Evolutionary conservation across 2,329 filamentous ascomycete species (phyloP).

Genomic region (Aureobasidium musti): DNA sequence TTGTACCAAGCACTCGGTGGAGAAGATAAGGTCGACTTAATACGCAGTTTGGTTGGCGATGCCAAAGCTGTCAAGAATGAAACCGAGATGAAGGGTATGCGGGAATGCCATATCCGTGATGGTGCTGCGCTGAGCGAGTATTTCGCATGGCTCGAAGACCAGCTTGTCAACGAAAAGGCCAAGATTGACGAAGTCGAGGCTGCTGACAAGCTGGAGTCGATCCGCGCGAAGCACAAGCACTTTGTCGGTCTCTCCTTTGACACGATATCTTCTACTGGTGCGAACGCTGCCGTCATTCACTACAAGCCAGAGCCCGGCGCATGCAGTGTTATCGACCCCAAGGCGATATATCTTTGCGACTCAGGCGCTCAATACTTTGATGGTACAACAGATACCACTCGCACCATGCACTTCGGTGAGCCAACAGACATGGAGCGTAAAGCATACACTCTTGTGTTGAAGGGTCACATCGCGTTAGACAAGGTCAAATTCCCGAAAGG

Average conservation of each 20-base stretch:
- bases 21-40: conserved; percentile 79
- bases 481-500: conserved; percentile 89
- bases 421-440: conserved; percentile 82
- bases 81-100: conserved; percentile 87
- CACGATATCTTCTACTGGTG: conserved; percentile 91
- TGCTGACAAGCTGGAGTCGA: conserved; percentile 84
- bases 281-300: conserved; percentile 93
- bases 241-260: conserved; percentile 92
- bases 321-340: conserved; percentile 81
- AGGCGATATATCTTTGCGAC: conserved; percentile 89
- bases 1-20: conserved; percentile 83
- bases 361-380: conserved; percentile 96
- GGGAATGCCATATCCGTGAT: conserved; percentile 88
- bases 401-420: conserved; percentile 87
- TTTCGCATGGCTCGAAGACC: conserved; percentile 95
- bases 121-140: conserved; percentile 88
- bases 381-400: conserved; percentile 93
- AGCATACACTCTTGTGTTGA: conserved; percentile 90
- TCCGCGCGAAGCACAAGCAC: conserved; percentile 68
- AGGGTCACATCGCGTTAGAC: conserved; percentile 89
- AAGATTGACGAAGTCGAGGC: conserved; percentile 83
- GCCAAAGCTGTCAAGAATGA: conserved; percentile 95
- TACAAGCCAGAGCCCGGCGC: conserved; percentile 84
- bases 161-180: conserved; percentile 71
- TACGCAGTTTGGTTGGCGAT: conserved; percentile 83